These are phyloP conservation scores for maize (Zea mays) DNA, from an alignment of 176 grass and related monocot species.

Conservation along the genomic window DNA sequence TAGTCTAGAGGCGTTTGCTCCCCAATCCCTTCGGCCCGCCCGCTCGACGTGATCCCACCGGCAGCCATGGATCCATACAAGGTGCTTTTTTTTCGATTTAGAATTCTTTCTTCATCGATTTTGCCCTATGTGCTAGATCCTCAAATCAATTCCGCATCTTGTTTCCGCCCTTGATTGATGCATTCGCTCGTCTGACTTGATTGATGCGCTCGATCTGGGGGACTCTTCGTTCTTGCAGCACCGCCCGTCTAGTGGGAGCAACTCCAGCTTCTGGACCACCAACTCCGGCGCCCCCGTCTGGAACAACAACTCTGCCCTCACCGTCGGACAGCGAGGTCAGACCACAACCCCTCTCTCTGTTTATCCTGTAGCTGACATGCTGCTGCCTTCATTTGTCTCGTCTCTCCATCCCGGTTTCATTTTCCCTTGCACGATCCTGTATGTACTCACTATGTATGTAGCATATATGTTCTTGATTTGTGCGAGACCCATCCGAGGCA, in stretches of 20 bases:
- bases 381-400: neutral
- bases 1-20: neutral
- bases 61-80: constrained; percentile 81
- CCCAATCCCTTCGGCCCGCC: neutral
- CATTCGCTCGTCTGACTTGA: constrained; percentile 8
- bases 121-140: neutral
- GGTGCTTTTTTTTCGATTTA: constrained; percentile 33
- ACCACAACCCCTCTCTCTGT: neutral
- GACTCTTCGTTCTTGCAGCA: constrained; percentile 23
- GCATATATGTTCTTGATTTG: neutral
- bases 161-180: neutral
- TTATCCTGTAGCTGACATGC: neutral
- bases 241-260: constrained; percentile 60
- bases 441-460: neutral
- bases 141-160: constrained; percentile 12
- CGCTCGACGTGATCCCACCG: neutral
- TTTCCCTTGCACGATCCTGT: neutral
- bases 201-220: neutral
- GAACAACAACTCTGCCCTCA: constrained; percentile 83
- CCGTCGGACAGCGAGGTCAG: constrained; percentile 67
- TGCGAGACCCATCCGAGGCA: neutral
- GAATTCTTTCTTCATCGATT: neutral
- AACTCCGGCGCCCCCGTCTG: constrained; percentile 76
- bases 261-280: constrained; percentile 66
- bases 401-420: neutral